Evolutionary conservation across 306 rosid species (phyloP), one percentile per base, ranked within the genome.

Genomic region (Rubus idaeus): DNA sequence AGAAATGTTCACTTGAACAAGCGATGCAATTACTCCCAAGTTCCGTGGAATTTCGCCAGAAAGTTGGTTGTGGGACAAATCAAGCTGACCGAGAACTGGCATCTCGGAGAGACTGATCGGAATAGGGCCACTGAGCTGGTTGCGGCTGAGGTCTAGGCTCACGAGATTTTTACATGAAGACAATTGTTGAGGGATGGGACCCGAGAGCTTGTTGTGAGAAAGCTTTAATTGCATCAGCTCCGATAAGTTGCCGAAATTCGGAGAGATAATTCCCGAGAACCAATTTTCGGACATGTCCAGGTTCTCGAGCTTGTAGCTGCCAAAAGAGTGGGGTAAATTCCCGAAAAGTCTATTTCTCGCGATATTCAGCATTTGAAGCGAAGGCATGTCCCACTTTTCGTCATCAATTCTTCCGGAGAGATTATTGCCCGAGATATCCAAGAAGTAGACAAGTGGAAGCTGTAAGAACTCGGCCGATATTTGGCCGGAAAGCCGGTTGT

Each of bases 341-440:
- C 99, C 98, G 1, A 79, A 84, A 82, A 96, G 85, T 2, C 78
- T 78, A 70, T 96, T 96, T 44, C 75, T 77, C 6, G 90, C 91
- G 46, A 96, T 83, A 75, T 77, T 92, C 37, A 96, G 92, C 99
- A 92, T 91, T 80, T 92, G 90, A 37, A 96, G 96, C 0, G 89
- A 74, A 1, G 91, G 85, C 91, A 90, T 83, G 14, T 87, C 26
- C 99, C 99, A 96, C 12, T 69, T 78, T 47, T 58, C 72, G 69
- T 77, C 83, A 60, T 85, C 87, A 42, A 92, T 83, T 51, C 94
- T 76, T 26, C 99, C 96, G 4, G 90, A 82, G 20, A 96, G 58
- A 64, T 79, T 41, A 70, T 96, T 96, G 8, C 87, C 81, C 2
- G 99, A 96, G 81, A 96, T 71, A 73, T 96, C 99, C 79, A 96